Percentiles rank a stretch among this genome's conserved stretches.
phyloP scores from a whole-genome alignment of 768 basidiomycete species.

The Trametes villosa region DNA sequence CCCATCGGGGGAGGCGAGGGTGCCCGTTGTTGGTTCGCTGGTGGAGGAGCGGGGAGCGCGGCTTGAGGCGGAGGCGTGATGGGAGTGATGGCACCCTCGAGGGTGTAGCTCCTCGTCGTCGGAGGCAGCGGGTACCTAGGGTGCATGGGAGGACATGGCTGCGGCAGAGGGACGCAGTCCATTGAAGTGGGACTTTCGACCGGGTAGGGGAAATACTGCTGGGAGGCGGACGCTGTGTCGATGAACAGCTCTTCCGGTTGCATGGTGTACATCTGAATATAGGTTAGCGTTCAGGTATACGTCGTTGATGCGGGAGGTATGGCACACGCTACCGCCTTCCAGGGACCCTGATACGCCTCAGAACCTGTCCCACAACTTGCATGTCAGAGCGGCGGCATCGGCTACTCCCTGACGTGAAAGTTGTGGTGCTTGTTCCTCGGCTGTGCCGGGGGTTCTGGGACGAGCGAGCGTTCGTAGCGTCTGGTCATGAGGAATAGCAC shows the following conservation, averaged over 20 bases:
- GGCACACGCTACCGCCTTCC: too few species aligned
- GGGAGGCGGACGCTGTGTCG: background rate
- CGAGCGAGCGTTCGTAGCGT: too few species aligned
- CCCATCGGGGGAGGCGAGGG: conserved; percentile 13
- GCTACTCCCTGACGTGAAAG: too few species aligned
- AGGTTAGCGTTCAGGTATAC: too few species aligned
- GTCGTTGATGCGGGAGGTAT: too few species aligned
- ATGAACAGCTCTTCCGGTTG: conserved; percentile 3
- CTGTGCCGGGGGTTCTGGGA: too few species aligned
- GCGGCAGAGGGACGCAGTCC: background rate
- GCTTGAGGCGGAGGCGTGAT: conserved; percentile 7
- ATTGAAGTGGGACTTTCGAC: conserved; percentile 1
- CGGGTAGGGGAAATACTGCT: background rate
- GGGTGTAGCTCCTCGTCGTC: conserved; percentile 24
- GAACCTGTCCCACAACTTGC: too few species aligned
- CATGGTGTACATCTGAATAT: too few species aligned
- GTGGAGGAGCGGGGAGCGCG: background rate
- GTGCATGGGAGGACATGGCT: background rate
- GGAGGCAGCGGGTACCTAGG: background rate
- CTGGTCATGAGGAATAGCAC: too few species aligned
- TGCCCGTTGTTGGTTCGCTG: background rate
- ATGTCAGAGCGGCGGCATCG: too few species aligned
- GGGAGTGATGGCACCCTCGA: conserved; percentile 26
- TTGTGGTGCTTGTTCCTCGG: too few species aligned
- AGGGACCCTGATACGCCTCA: too few species aligned